Evolutionary conservation across 2,329 filamentous ascomycete genomes (phyloP), one percentile per base, ranked within the genome.

Genomic region (Trichophyton verrucosum): DNA sequence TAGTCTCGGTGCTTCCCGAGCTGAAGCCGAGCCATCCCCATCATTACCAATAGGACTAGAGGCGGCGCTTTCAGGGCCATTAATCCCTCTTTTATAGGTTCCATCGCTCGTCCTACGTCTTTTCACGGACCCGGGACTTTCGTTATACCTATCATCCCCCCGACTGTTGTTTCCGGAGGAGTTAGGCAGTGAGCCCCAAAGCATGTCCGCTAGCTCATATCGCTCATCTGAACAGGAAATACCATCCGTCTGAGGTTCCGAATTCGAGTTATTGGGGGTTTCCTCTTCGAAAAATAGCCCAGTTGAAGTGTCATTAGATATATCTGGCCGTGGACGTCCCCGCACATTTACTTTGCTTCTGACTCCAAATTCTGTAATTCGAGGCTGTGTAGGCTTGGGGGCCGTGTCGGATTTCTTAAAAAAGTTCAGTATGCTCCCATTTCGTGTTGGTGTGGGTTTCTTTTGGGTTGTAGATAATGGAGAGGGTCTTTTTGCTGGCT

Each of bases 401-500:
- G 64, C 86, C 79, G 61, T 80, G 44, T 83, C 80, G 0, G 82
- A 78, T 68, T 89, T 90, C 68, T 87, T 85, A 70, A 91, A 91
- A 71, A 89, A 91, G 64, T 74, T 89, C 13, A 89, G 74, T 36
- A 90, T 89, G 64, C 85, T 89, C 5, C 79, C 77, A 66, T 88
- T 89, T 27, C 59, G 51, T 57, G 60, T 63, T 5, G 40, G 13
- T 8, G 57, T 22, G 8, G 60, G 27, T 9, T 59, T 62, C 24
- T 38, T 53, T 40, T 17, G 13, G 11, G 17, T 3, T 22, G 36
- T 57, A 17, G 49, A 36, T 24, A 36, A 36, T 15, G 49, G 46
- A n/a, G 60, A 61, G 27, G 36, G 42, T 5, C 20, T 13, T 51
- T 49, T 59, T 20, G 30, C 47, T 2, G 49, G 8, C 13, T 55